Base-by-base conservation (phyloP, 1,139 yeast genomes). In the Taphrina pruni region DNA sequence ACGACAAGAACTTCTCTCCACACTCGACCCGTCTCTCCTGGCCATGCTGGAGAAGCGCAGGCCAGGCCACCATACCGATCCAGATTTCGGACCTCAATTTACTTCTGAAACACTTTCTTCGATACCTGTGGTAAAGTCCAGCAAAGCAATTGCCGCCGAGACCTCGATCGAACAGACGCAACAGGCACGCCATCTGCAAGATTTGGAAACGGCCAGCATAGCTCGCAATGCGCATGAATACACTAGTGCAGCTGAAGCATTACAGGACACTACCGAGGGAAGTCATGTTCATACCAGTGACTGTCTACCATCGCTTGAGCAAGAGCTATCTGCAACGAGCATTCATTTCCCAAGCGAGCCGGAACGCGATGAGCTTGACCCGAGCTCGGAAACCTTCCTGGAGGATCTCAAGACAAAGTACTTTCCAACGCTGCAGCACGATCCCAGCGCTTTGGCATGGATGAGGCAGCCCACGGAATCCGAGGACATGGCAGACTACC, bases 361-460 rank as follows among this genome's bases (percentile, higher is more conserved):
- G n/a, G 26, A 36, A 38, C 41, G 39, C 6, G 26, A 39, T 12
- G 56, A 43, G 45, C 66, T 65, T 17, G 67, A 69, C 35, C 69
- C 71, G 14, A 52, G 43, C 17, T 69, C 60, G 26, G 48, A 26
- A 14, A 50, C 64, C 8, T 93, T 92, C 76, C 85, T 87, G 73
- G 87, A 88, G 57, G 88, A 90, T 74, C 80, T 95, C 70, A 96
- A 92, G 75, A 88, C 86, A 52, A 90, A 90, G 76, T 95, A 88
- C 79, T 94, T 87, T 78, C 97, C 99, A 0, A 92, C 91, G 73
- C 81, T 94, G 69, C 96, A 97, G 3, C 86, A 83, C 68, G 97
- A 94, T 74, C 85, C 92, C 0, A 87, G 86, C 52, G 89, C 90
- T 75, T 78, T 95, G 70, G 89, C 93, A 69, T 94, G 99, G 99